A percentile compares a stretch with the other conserved stretches of the same genome.
These are phyloP conservation scores for Kwoniella bestiolae DNA, from an alignment of 768 basidiomycete genomes.

Conservation along the genomic window DNA sequence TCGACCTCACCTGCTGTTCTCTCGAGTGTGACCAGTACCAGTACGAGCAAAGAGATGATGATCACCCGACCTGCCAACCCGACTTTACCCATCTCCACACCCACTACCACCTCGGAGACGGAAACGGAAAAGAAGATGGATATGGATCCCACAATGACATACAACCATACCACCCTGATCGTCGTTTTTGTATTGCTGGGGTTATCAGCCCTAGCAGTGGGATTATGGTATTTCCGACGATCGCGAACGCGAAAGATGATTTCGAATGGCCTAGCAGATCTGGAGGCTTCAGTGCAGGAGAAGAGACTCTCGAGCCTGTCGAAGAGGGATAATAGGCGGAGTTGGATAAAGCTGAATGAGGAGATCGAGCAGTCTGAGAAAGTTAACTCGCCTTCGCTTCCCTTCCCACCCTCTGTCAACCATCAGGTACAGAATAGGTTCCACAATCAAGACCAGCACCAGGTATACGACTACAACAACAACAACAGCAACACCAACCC, in stretches of 20 bases:
- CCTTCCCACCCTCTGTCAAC: not conserved
- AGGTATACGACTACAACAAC: not conserved
- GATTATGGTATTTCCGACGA: slow-evolving; percentile 12
- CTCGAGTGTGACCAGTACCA: not conserved
- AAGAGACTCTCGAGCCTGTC: not conserved
- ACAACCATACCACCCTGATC: slow-evolving; percentile 20
- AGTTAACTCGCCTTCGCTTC: not conserved
- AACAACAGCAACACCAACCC: not conserved
- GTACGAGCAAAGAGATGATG: slow-evolving; percentile 3
- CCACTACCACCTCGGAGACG: not conserved
- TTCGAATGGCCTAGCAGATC: not conserved
- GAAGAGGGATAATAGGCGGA: not conserved
- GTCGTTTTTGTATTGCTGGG: slow-evolving; percentile 8
- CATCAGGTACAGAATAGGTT: not conserved
- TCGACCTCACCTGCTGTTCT: not conserved
- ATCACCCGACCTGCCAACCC: slow-evolving; percentile 9
- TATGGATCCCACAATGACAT: not conserved
- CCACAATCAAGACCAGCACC: not conserved
- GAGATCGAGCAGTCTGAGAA: not conserved
- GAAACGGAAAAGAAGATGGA: not conserved
- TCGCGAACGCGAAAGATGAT: not conserved
- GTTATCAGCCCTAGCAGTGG: not conserved
- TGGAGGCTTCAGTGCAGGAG: slow-evolving; percentile 2
- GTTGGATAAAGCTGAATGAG: slow-evolving; percentile 19
- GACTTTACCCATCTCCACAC: not conserved